Conservation (phyloP, 805 yeast genomes). For the Saturnispora mendoncae region DNA sequence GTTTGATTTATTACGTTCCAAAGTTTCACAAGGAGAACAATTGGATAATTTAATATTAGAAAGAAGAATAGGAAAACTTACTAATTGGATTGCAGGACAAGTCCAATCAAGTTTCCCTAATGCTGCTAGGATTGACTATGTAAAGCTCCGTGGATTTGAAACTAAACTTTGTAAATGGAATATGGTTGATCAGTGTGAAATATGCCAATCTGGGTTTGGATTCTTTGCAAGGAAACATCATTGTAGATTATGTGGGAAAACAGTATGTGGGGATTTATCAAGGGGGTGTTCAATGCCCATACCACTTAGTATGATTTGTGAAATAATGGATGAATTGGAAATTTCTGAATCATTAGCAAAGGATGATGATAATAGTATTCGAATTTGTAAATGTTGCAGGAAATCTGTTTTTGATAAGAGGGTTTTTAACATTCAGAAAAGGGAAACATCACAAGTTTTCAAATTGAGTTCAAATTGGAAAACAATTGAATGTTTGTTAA, state of each 20-base stretch:
- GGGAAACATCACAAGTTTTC: slow-evolving; percentile 26
- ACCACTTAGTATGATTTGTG: slow-evolving; percentile 37
- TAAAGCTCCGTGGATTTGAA: slow-evolving; percentile 31
- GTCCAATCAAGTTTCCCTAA: slow-evolving; percentile 6
- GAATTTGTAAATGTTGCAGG: slow-evolving; percentile 69
- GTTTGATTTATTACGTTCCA: slow-evolving; percentile 36
- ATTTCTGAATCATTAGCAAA: background rate
- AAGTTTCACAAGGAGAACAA: slow-evolving; percentile 27
- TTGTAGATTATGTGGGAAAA: slow-evolving; percentile 79
- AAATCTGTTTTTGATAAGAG: slow-evolving; percentile 39
- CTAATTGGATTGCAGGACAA: slow-evolving; percentile 46
- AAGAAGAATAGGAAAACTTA: slow-evolving; percentile 39
- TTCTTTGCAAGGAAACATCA: slow-evolving; percentile 67
- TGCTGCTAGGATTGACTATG: slow-evolving; percentile 8
- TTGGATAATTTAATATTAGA: slow-evolving; percentile 33
- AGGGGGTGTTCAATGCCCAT: slow-evolving; percentile 69
- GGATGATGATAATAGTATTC: slow-evolving; percentile 27
- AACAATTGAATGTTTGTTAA: slow-evolving; percentile 18
- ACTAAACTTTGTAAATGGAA: slow-evolving; percentile 58
- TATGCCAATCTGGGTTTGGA: slow-evolving; percentile 54
- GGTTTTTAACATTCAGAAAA: background rate
- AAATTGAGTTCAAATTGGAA: slow-evolving; percentile 28
- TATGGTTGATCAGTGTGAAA: slow-evolving; percentile 43
- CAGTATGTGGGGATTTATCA: slow-evolving; percentile 62
- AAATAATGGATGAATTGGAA: slow-evolving; percentile 24